These are phyloP conservation scores for Fraxinus xanthoxyloides DNA, from an alignment of 305 asterid species.

Conservation along the genomic window DNA sequence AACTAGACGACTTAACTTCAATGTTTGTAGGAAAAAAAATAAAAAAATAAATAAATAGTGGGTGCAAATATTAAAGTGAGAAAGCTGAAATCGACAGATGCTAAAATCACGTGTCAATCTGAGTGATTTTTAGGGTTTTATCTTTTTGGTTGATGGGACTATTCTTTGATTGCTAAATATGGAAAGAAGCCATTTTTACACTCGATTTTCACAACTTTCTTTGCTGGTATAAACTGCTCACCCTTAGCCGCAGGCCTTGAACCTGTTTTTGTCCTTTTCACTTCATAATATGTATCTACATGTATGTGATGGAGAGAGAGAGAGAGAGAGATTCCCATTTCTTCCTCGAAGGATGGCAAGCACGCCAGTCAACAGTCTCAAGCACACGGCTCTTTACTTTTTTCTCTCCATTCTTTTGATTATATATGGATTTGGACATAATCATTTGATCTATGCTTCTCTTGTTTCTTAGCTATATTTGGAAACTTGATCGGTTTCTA, in stretches of 20 bases:
- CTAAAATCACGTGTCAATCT: constrained; percentile 45
- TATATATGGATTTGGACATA: constrained; percentile 51
- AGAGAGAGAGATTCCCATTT: constrained; percentile 28
- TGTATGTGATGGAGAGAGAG: not conserved
- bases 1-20: not conserved
- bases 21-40: too few relatives aligned
- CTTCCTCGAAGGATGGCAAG: constrained; percentile 28
- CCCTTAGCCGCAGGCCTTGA: not conserved
- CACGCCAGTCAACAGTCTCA: constrained; percentile 25
- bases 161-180: constrained; percentile 52
- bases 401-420: constrained; percentile 25
- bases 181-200: constrained; percentile 39
- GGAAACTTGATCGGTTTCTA: constrained; percentile 24
- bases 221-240: constrained; percentile 45
- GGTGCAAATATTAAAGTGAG: constrained; percentile 25
- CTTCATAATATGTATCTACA: constrained; percentile 4
- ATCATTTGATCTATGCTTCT: constrained; percentile 44
- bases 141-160: constrained; percentile 62
- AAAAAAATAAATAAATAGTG: too few relatives aligned
- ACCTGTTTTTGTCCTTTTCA: constrained; percentile 3
- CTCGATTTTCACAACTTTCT: constrained; percentile 45
- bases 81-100: constrained; percentile 42
- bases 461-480: constrained; percentile 35
- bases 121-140: constrained; percentile 11
- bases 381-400: not conserved